Evolutionary conservation across 2,329 filamentous ascomycete species (phyloP).

Genomic region (Cladosporium halotolerans): DNA sequence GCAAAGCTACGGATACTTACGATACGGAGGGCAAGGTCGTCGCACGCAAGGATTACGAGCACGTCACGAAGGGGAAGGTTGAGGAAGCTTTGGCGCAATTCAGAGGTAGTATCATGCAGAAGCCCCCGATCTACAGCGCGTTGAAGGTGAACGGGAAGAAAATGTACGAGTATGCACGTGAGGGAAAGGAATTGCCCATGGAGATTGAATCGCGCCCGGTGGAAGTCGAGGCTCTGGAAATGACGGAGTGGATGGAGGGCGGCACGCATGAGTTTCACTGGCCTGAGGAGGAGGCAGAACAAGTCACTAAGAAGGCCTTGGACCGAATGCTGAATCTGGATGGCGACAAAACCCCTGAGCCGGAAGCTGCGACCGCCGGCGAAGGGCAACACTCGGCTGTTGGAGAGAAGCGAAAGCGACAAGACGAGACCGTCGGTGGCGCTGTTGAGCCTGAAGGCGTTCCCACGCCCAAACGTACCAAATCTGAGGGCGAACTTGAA

Average conservation of each 20-base stretch:
- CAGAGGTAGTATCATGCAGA: conserved; percentile 77
- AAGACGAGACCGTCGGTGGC: conserved; percentile 18
- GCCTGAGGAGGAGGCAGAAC: conserved; percentile 71
- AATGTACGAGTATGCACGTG: conserved; percentile 90
- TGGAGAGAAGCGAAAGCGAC: conserved; percentile 28
- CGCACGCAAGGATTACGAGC: conserved; percentile 65
- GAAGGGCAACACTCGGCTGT: conserved; percentile 13
- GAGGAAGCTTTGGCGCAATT: conserved; percentile 71
- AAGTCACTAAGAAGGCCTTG: conserved; percentile 68
- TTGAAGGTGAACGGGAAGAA: conserved; percentile 90
- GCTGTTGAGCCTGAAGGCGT: conserved; percentile 7
- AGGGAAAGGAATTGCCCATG: conserved; percentile 76
- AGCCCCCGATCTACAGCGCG: conserved; percentile 87
- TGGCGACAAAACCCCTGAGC: conserved; percentile 27
- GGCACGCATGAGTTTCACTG: conserved; percentile 73
- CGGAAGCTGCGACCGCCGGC: conserved; percentile 8
- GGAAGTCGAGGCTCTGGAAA: conserved; percentile 67
- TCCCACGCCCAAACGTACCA: conserved; percentile 34
- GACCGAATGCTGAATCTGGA: conserved; percentile 53
- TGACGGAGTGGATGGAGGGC: conserved; percentile 77
- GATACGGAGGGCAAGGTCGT: conserved; percentile 81
- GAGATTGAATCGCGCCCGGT: conserved; percentile 79
- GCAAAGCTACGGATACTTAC: conserved; percentile 87
- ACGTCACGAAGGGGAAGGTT: conserved; percentile 72
- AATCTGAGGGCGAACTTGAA: conserved; percentile 23